phyloP scores from a whole-genome alignment of 2,329 filamentous ascomycete genomes.

The Dothistroma pini region DNA sequence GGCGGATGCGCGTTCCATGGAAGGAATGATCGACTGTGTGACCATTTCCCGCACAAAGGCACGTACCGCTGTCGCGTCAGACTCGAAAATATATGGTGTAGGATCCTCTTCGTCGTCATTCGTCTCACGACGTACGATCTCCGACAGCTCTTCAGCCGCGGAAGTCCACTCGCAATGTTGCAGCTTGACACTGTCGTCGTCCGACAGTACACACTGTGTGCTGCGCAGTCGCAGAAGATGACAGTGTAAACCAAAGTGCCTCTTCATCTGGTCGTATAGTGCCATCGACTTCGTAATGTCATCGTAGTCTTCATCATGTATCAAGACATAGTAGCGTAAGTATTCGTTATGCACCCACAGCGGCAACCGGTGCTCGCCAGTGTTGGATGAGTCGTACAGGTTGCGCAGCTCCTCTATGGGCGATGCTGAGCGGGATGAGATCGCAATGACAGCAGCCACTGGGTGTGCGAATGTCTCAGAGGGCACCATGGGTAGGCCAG shows the following conservation, averaged over 20 bases:
- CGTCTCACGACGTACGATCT: conserved; percentile 52
- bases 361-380: conserved; percentile 69
- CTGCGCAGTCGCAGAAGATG: conserved; percentile 84
- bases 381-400: conserved; percentile 80
- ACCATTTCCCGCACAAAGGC: conserved; percentile 93
- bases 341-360: conserved; percentile 89
- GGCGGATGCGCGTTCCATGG: conserved; percentile 89
- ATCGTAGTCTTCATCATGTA: conserved; percentile 94
- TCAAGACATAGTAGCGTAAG: conserved; percentile 89
- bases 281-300: conserved; percentile 86
- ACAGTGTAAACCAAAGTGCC: conserved; percentile 94
- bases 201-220: conserved; percentile 78
- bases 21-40: conserved; percentile 88
- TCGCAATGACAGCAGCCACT: conserved; percentile 89
- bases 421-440: conserved; percentile 78
- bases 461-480: conserved; percentile 95
- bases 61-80: conserved; percentile 81
- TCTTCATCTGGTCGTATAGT: conserved; percentile 97
- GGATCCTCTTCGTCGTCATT: conserved; percentile 69
- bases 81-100: conserved; percentile 81
- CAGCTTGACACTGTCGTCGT: conserved; percentile 82
- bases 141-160: conserved; percentile 75
- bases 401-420: conserved; percentile 84
- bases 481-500: conserved; percentile 69
- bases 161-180: conserved; percentile 87